phyloP scores from a whole-genome alignment of 179 eudicot species.

The Beta macrorhiza region DNA sequence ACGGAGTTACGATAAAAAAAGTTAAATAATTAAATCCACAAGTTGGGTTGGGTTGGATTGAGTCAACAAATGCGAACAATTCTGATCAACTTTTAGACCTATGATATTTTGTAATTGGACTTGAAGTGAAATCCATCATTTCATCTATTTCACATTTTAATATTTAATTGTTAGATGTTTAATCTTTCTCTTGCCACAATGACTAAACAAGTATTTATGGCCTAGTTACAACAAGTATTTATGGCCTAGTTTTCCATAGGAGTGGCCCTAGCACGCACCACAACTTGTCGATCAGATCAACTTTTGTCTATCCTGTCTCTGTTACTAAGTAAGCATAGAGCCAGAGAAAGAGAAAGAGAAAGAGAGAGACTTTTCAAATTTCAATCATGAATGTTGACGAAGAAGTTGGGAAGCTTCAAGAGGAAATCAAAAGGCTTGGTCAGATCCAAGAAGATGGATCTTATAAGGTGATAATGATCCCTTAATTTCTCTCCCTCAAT shows the following conservation, averaged over 20 bases:
- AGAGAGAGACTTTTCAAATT: neutral
- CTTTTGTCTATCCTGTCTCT: neutral
- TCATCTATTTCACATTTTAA: no score
- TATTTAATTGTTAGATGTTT: no score
- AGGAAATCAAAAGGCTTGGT: conserved; percentile 85
- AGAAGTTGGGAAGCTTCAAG: conserved; percentile 68
- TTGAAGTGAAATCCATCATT: no score
- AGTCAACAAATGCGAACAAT: no score
- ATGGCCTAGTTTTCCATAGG: neutral
- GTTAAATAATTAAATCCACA: no score
- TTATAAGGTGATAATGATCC: conserved; percentile 46
- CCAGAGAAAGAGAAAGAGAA: neutral
- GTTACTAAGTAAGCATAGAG: neutral
- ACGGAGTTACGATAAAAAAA: no score
- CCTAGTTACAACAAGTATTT: no score
- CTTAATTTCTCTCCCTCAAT: neutral
- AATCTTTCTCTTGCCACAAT: no score
- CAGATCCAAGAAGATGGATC: conserved; percentile 71
- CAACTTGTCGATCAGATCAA: neutral
- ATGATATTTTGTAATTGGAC: no score
- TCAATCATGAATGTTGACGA: conserved; percentile 74
- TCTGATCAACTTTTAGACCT: no score
- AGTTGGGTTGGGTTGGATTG: no score
- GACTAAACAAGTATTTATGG: no score
- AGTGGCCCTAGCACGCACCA: neutral